Evolutionary conservation across 441 rosid genomes (phyloP).

Genomic region (Eutrema salsugineum): DNA sequence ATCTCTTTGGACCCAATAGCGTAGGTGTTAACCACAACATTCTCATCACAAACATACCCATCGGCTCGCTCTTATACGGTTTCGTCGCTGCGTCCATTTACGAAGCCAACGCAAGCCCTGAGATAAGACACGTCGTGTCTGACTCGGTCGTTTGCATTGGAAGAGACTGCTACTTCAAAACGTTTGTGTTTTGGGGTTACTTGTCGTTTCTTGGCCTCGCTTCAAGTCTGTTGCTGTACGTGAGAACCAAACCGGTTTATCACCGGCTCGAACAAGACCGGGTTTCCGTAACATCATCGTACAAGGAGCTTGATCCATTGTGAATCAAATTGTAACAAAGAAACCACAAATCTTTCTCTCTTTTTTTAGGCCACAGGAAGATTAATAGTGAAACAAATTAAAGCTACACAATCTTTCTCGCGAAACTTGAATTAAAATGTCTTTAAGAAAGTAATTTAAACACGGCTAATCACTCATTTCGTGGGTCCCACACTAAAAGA

Average conservation of each 20-base stretch:
- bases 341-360: background rate
- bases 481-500: background rate
- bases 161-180: constrained; percentile 62
- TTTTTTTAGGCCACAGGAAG: background rate
- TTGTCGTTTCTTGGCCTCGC: constrained; percentile 61
- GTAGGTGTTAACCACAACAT: constrained; percentile 95
- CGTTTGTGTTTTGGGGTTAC: constrained; percentile 88
- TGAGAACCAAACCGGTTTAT: constrained; percentile 80
- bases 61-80: constrained; percentile 87
- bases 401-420: background rate
- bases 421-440: background rate
- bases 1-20: constrained; percentile 84
- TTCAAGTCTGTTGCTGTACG: constrained; percentile 57
- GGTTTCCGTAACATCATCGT: background rate
- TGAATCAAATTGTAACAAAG: constrained; percentile 26
- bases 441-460: background rate
- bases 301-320: constrained; percentile 28
- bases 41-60: constrained; percentile 84
- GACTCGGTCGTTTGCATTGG: constrained; percentile 80
- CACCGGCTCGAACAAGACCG: constrained; percentile 66
- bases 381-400: background rate
- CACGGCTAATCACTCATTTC: background rate
- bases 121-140: background rate
- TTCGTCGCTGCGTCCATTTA: constrained; percentile 72
- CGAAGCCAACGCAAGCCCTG: constrained; percentile 47